A percentile compares a stretch with the other conserved stretches of the same genome.
Evolutionary conservation across 306 rosid species (phyloP).

Genomic region (Fragaria nilgerrensis): DNA sequence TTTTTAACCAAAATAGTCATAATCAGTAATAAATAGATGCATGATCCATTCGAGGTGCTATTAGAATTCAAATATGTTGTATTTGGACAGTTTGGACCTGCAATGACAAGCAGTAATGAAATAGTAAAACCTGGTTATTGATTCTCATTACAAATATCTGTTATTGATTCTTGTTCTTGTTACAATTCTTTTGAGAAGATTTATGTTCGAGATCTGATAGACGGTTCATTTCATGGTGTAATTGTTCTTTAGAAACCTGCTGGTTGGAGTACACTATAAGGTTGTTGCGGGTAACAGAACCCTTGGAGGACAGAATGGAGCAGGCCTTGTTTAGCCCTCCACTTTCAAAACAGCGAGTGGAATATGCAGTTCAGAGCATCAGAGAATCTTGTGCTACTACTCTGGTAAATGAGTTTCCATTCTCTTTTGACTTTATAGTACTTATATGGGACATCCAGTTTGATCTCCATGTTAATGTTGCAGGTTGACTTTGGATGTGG

Average conservation of each 20-base stretch:
- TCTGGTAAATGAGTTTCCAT: constrained; percentile 50
- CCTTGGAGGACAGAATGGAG: constrained; percentile 96
- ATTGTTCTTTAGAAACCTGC: constrained; percentile 49
- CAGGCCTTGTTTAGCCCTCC: constrained; percentile 97
- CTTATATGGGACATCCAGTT: constrained; percentile 20
- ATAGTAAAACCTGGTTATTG: background rate
- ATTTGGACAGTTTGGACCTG: background rate
- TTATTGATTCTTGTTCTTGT: background rate
- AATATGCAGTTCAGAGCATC: constrained; percentile 78
- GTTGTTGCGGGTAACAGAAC: constrained; percentile 66
- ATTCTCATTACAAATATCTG: background rate
- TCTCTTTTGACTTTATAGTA: constrained; percentile 17
- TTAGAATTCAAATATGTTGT: background rate
- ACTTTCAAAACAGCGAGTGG: constrained; percentile 94
- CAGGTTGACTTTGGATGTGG: constrained; percentile 99
- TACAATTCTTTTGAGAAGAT: background rate
- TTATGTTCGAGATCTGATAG: background rate
- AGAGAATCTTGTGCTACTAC: constrained; percentile 61
- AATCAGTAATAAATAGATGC: constrained; percentile 7
- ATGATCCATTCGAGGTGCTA: background rate
- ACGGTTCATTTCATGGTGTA: background rate
- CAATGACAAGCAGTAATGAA: background rate
- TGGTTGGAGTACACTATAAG: constrained; percentile 56
- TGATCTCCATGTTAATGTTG: constrained; percentile 29
- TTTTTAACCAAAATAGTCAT: background rate